Conservation (phyloP, 2,329 filamentous ascomycete genomes). For the Piedraia hortae region DNA sequence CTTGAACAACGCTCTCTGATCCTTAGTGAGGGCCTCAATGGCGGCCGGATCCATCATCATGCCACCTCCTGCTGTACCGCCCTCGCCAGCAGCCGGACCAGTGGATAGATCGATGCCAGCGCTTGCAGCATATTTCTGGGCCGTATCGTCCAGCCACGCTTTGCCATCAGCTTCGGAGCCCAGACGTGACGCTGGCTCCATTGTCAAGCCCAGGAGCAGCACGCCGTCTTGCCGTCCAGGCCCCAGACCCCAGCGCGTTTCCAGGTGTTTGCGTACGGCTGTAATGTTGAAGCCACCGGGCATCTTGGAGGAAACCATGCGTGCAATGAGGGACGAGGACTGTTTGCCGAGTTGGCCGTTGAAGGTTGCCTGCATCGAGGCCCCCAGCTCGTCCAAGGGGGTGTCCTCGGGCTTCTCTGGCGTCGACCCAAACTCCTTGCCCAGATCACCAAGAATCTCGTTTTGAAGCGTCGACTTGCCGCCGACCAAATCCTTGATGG, state of each 20-base stretch:
- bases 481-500: conserved; percentile 94
- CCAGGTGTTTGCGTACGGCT: conserved; percentile 76
- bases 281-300: conserved; percentile 98
- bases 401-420: conserved; percentile 97
- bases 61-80: conserved; percentile 42
- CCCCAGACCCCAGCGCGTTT: conserved; percentile 74
- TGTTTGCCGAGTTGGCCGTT: conserved; percentile 96
- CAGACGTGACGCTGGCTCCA: conserved; percentile 70
- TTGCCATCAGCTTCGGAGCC: conserved; percentile 80
- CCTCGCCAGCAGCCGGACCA: conserved; percentile 40
- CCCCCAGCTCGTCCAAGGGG: conserved; percentile 80
- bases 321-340: conserved; percentile 72
- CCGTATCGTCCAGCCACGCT: conserved; percentile 61
- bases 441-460: conserved; percentile 88
- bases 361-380: conserved; percentile 93
- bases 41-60: conserved; percentile 99
- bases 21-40: conserved; percentile 87
- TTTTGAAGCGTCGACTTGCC: conserved; percentile 97
- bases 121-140: conserved; percentile 67
- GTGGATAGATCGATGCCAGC: conserved; percentile 64
- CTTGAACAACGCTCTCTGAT: conserved; percentile 88
- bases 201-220: conserved; percentile 65
- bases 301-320: conserved; percentile 96
- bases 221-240: conserved; percentile 75
- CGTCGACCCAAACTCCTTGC: conserved; percentile 94